A percentile compares a stretch with the other conserved stretches of the same genome.
Conservation (phyloP, 2,329 filamentous ascomycete species). For the Leptosphaerulina australis region DNA sequence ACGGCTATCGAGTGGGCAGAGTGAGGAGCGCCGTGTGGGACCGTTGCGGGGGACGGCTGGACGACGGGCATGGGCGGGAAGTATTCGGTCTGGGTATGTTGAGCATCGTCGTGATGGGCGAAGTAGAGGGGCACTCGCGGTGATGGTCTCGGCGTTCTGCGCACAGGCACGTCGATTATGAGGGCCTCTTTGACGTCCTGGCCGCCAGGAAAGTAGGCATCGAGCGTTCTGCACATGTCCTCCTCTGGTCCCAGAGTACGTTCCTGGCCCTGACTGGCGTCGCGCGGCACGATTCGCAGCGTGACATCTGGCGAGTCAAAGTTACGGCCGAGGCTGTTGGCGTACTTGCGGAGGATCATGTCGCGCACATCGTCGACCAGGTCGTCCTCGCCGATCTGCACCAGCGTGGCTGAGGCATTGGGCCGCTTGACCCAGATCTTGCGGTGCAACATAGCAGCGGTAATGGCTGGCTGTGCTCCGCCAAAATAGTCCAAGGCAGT, state of each 20-base stretch:
- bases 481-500: slow-evolving; percentile 50
- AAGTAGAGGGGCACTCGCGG: slow-evolving; percentile 64
- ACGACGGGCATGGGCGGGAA: slow-evolving; percentile 70
- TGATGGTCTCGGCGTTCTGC: slow-evolving; percentile 79
- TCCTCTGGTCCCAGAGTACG: slow-evolving; percentile 85
- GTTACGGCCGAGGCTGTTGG: slow-evolving; percentile 84
- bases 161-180: slow-evolving; percentile 81
- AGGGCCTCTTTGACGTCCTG: slow-evolving; percentile 89
- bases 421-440: slow-evolving; percentile 96
- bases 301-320: slow-evolving; percentile 92
- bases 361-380: slow-evolving; percentile 94
- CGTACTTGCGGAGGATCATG: slow-evolving; percentile 89
- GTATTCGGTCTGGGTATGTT: slow-evolving; percentile 77
- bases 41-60: slow-evolving; percentile 50
- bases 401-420: slow-evolving; percentile 81
- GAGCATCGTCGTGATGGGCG: slow-evolving; percentile 65
- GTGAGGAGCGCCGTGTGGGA: slow-evolving; percentile 45
- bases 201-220: slow-evolving; percentile 82
- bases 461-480: slow-evolving; percentile 34
- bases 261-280: slow-evolving; percentile 61
- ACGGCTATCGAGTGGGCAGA: slow-evolving; percentile 73
- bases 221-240: slow-evolving; percentile 75
- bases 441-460: slow-evolving; percentile 58
- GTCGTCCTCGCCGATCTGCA: slow-evolving; percentile 84
- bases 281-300: slow-evolving; percentile 76